Evolutionary conservation across 2,329 filamentous ascomycete genomes (phyloP), one percentile per base, ranked within the genome.

Genomic region (Gnomoniopsis sp.): DNA sequence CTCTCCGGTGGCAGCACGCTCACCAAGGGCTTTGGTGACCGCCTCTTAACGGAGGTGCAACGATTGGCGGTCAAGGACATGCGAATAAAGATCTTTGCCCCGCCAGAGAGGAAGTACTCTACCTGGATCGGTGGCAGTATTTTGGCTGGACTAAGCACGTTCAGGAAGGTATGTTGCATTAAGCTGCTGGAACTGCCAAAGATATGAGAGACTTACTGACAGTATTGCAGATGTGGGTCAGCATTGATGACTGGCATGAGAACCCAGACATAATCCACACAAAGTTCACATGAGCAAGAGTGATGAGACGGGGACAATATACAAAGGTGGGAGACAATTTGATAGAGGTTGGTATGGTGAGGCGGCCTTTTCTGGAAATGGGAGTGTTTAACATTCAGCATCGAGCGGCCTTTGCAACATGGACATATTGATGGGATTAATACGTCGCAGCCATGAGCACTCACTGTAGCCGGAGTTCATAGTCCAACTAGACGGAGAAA

Each of bases 61-160:
- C 84, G 88, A 72, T 79, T 98, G 68, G 95, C 95, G 12, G 92
- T 98, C 67, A 97, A 97, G 81, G 95, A 99, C 73, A 99, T 97
- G 93, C 87, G 93, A 69, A 98, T 99, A 79, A 96, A 97, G 82
- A 99, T 99, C 71, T 96, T 96, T 78, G 95, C 95, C 55, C 95
- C 95, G 57, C 93, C 95, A 6, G 95, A 99, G 80, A 85, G 95
- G 65, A 96, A 98, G 76, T 99, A 98, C 79, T 97, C 92, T 63
- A 99, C 95, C 34, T 99, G 95, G 95, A 98, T 98, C 67, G 95
- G 95, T 64, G 95, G 95, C 57, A 97, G 95, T 74, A 99, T 99
- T 76, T 79, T 99, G 65, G 95, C 95, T 36, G 93, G 95, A 7
- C 77, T 99, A 74, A 98, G 93, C 79, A 99, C 95, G 56, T 99